phyloP scores from a whole-genome alignment of 345 rosid species.

The Eucalyptus globulus region DNA sequence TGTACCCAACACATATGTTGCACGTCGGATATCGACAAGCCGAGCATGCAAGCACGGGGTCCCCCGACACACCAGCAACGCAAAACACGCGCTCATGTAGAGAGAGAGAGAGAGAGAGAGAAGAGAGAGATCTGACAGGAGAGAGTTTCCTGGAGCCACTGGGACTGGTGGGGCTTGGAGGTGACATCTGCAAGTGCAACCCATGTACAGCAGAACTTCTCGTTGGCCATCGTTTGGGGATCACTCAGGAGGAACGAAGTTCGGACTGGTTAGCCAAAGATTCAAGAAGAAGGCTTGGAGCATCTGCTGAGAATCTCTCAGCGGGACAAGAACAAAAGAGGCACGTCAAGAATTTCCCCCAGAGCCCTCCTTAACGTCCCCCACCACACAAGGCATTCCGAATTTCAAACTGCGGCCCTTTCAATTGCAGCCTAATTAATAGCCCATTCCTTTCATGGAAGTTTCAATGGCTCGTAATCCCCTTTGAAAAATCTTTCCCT shows the following conservation, averaged over 20 bases:
- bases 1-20: not conserved
- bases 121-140: constrained; percentile 10
- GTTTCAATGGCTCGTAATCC: not conserved
- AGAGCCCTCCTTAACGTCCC: not conserved
- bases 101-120: not conserved
- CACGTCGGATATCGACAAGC: not conserved
- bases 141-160: constrained; percentile 22
- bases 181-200: not conserved
- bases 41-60: not conserved
- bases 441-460: not conserved
- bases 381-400: not conserved
- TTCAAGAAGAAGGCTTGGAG: not conserved
- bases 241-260: not conserved
- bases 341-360: not conserved
- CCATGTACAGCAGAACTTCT: not conserved
- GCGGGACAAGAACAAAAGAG: not conserved
- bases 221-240: not conserved
- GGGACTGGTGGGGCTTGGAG: not conserved
- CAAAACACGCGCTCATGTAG: not conserved
- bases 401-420: not conserved
- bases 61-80: not conserved
- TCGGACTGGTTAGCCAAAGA: not conserved
- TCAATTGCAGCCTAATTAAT: not conserved
- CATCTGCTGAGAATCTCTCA: not conserved
- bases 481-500: not conserved